Conservation (phyloP, 2,329 filamentous ascomycete species). For the Penicillium hesseltinei region DNA sequence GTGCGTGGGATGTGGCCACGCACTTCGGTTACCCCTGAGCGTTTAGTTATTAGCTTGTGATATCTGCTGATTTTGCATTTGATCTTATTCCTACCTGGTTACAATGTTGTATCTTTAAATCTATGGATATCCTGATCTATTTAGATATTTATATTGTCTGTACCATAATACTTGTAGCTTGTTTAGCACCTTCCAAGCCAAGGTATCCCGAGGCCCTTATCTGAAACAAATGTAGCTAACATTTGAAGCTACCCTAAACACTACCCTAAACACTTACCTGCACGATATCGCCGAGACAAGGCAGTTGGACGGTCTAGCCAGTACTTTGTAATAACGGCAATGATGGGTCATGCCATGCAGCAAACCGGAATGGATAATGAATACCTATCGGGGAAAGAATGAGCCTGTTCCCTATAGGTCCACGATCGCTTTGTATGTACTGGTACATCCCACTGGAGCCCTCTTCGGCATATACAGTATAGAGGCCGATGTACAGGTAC, state of each 20-base stretch:
- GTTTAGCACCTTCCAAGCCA: background rate
- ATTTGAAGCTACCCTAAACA: background rate
- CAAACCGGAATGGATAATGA: background rate
- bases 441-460: background rate
- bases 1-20: conserved; percentile 2
- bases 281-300: background rate
- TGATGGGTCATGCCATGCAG: background rate
- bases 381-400: background rate
- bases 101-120: background rate
- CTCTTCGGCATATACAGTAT: background rate
- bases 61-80: background rate
- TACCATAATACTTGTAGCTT: background rate
- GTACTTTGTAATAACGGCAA: background rate
- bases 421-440: background rate
- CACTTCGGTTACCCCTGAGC: conserved; percentile 4
- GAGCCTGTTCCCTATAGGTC: background rate
- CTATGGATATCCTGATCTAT: background rate
- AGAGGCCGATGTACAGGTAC: background rate
- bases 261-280: background rate
- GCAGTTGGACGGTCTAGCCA: background rate
- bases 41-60: background rate
- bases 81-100: background rate
- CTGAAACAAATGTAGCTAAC: background rate
- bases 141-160: background rate
- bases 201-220: background rate